A percentile compares a stretch with the other conserved stretches of the same genome.
Conservation (phyloP, 1,139 yeast species). For the Yamadazyma atlantica region DNA sequence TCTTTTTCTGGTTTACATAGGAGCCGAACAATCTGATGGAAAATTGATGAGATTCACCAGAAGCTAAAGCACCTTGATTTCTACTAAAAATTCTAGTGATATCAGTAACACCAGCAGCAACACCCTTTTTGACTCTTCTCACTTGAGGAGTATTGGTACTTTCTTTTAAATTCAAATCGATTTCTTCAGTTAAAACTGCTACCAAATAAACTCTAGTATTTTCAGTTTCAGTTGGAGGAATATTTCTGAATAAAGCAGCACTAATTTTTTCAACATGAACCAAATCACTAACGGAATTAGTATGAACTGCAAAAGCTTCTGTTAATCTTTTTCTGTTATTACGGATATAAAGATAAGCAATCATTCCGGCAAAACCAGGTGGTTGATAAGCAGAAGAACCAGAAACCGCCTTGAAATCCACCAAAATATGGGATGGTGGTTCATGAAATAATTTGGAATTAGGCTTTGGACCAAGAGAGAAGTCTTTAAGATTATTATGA, state of each 20-base stretch:
- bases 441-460: slow-evolving; percentile 49
- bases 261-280: slow-evolving; percentile 65
- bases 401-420: slow-evolving; percentile 72
- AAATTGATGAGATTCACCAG: slow-evolving; percentile 71
- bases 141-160: slow-evolving; percentile 25
- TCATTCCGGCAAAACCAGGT: slow-evolving; percentile 68
- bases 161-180: slow-evolving; percentile 35
- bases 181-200: slow-evolving; percentile 64
- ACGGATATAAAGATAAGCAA: slow-evolving; percentile 72
- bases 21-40: slow-evolving; percentile 74
- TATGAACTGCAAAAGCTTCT: slow-evolving; percentile 75
- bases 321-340: slow-evolving; percentile 66
- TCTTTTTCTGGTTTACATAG: slow-evolving; percentile 43
- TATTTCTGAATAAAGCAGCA: slow-evolving; percentile 77
- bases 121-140: slow-evolving; percentile 66
- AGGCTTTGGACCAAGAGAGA: slow-evolving; percentile 43
- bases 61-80: slow-evolving; percentile 56
- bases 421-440: slow-evolving; percentile 74
- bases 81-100: slow-evolving; percentile 75
- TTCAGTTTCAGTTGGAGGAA: slow-evolving; percentile 70
- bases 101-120: slow-evolving; percentile 88
- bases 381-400: slow-evolving; percentile 65
- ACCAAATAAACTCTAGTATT: slow-evolving; percentile 65
- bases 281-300: slow-evolving; percentile 58
- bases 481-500: slow-evolving; percentile 31